Conservation (phyloP, 2,329 filamentous ascomycete species). For the Magnaporthiopsis poae region DNA sequence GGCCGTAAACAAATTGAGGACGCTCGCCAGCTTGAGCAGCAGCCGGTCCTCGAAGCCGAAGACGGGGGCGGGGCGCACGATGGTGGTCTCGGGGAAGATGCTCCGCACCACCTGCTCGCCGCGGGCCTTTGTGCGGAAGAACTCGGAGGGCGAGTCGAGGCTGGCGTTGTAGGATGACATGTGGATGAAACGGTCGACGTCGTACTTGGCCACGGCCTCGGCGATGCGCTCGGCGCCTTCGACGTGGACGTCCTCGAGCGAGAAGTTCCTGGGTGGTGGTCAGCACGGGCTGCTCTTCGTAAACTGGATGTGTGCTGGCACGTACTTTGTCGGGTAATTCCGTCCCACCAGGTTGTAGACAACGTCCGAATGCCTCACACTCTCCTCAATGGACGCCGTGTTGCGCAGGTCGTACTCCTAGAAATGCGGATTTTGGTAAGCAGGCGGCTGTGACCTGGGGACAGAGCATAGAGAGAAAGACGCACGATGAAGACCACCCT, state of each 20-base stretch:
- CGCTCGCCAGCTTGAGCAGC: conserved; percentile 71
- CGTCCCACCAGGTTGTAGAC: conserved; percentile 94
- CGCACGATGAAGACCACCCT: conserved; percentile 74
- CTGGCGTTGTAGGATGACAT: conserved; percentile 90
- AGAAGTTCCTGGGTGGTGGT: conserved; percentile 67
- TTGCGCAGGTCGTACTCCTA: conserved; percentile 93
- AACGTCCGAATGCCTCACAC: conserved; percentile 90
- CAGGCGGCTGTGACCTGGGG: not conserved
- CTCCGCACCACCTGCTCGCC: conserved; percentile 75
- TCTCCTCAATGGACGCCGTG: conserved; percentile 90
- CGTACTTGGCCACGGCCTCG: conserved; percentile 92
- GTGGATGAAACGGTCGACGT: conserved; percentile 92
- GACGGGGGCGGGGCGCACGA: conserved; percentile 85
- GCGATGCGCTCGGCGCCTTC: conserved; percentile 86
- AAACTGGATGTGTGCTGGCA: not conserved
- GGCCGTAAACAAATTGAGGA: conserved; percentile 73
- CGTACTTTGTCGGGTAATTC: conserved; percentile 89
- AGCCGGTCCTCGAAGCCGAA: conserved; percentile 94
- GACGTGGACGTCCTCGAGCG: conserved; percentile 82
- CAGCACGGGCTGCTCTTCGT: not conserved
- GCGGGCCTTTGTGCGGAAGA: conserved; percentile 79
- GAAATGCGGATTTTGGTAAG: not conserved
- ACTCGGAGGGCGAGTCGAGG: conserved; percentile 71
- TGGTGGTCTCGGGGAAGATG: conserved; percentile 93
- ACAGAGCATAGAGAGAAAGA: not conserved